Evolutionary conservation across 306 rosid genomes (phyloP), one percentile per base, ranked within the genome.

Genomic region (Dalbergia cultrata): DNA sequence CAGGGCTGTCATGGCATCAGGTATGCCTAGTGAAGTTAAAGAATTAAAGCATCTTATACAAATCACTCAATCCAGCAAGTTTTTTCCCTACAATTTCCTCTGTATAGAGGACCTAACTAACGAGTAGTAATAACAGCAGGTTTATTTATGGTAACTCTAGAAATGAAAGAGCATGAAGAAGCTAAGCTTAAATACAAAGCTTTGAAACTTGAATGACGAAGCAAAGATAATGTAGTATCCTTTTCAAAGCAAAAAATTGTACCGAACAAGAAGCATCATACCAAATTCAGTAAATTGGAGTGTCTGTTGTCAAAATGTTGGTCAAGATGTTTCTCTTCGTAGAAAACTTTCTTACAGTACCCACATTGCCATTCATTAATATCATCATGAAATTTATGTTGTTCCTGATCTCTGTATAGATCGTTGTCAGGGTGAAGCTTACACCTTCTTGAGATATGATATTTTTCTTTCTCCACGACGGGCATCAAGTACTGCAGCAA

Each of bases 231-330:
- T 13, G 45, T 52, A 18, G 26, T 17, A 54, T 18, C 58, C 37
- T 72, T 67, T 64, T 76, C 74, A 70, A 33, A 31, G 41, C 19
- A 76, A 31, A 44, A 43, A 26, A 72, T 60, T 31, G 66, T 72
- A 22, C 52, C 53, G 75, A 67, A 47, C 33, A 79, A 72, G 62
- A 79, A 52, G 33, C 17, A 66, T 50, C 89, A 26, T 86, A 90
- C 95, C 91, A 63, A 83, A 80, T 90, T 88, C 72, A 90, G 82
- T 75, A 88, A 86, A 86, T 89, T 84, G 80, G 86, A 82, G 71
- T 92, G 97, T 81, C 93, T 89, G 79, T 89, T 86, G 81, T 92
- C 92, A 58, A 89, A 92, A 86, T 92, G 95, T 80, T 67, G 90
- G 83, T 92, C 97, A 9, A 92, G 92, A 85, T 87, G 70, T 63